phyloP scores from a whole-genome alignment of 768 basidiomycete species.

The Solioccasus polychromus region DNA sequence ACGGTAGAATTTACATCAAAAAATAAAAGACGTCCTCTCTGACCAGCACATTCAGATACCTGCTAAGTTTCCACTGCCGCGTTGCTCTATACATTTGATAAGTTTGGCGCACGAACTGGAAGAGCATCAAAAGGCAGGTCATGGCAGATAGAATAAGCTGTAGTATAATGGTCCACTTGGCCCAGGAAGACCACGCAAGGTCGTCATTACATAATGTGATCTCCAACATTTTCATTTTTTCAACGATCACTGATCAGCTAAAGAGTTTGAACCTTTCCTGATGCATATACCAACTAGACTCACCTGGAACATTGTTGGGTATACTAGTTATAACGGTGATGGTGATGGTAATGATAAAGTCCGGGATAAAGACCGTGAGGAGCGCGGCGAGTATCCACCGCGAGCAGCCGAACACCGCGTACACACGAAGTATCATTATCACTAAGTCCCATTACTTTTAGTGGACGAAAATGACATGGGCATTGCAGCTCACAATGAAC shows the following conservation, averaged over 20 bases:
- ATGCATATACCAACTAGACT: not conserved
- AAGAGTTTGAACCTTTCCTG: not conserved
- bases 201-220: not conserved
- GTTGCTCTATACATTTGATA: not conserved
- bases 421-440: slow-evolving; percentile 12
- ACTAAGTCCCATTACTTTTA: not conserved
- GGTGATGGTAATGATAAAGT: not conserved
- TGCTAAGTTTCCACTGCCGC: not conserved
- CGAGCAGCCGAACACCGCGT: slow-evolving; percentile 6
- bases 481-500: slow-evolving; percentile 2
- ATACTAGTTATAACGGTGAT: not conserved
- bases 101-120: not conserved
- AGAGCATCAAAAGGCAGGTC: not conserved
- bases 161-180: not conserved
- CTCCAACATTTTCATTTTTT: not conserved
- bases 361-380: slow-evolving; percentile 1
- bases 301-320: not conserved
- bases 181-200: not conserved
- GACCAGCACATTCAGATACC: not conserved
- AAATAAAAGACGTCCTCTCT: not conserved
- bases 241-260: not conserved
- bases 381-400: slow-evolving; percentile 3
- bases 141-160: not conserved
- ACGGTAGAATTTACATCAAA: not conserved
- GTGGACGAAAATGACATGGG: not conserved